Evolutionary conservation across 192 early-diverging fungal species (phyloP).

Genomic region (Coemansia sp.): DNA sequence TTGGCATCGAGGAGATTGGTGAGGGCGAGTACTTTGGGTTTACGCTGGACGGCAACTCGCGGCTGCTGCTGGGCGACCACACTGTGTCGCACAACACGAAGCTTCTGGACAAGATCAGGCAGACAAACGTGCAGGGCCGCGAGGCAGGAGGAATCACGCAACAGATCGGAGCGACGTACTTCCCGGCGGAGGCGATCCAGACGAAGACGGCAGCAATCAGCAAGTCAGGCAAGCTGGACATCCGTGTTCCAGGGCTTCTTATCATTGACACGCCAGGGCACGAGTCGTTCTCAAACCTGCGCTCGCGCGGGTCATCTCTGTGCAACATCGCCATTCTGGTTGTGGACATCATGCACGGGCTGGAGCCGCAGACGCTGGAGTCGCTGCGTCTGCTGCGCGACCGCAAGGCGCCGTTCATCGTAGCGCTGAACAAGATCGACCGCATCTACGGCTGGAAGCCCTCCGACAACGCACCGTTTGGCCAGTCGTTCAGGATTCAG

Average conservation of each 20-base stretch:
- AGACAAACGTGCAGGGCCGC: conserved; percentile 98
- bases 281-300: conserved; percentile 96
- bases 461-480: conserved; percentile 76
- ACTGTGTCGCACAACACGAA: conserved; percentile 80
- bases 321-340: conserved; percentile 99
- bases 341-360: conserved; percentile 98
- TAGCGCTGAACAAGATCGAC: conserved; percentile 99
- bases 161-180: conserved; percentile 99
- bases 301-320: conserved; percentile 92
- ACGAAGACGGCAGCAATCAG: conserved; percentile 85
- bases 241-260: conserved; percentile 90
- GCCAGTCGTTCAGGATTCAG: conserved; percentile 77
- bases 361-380: conserved; percentile 98
- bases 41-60: conserved; percentile 58
- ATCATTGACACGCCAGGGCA: conserved; percentile 99
- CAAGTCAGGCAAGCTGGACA: conserved; percentile 59
- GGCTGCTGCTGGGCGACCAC: conserved; percentile 54
- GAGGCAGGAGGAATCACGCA: conserved; percentile 99
- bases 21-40: conserved; percentile 58
- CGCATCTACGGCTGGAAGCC: conserved; percentile 92
- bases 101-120: conserved; percentile 97
- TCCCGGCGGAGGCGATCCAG: conserved; percentile 93
- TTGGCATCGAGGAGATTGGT: conserved; percentile 37
- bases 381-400: conserved; percentile 87
- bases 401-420: conserved; percentile 96